These are phyloP conservation scores for Botryosphaeria dothidea DNA, from an alignment of 2,329 filamentous ascomycete species.

Conservation along the genomic window DNA sequence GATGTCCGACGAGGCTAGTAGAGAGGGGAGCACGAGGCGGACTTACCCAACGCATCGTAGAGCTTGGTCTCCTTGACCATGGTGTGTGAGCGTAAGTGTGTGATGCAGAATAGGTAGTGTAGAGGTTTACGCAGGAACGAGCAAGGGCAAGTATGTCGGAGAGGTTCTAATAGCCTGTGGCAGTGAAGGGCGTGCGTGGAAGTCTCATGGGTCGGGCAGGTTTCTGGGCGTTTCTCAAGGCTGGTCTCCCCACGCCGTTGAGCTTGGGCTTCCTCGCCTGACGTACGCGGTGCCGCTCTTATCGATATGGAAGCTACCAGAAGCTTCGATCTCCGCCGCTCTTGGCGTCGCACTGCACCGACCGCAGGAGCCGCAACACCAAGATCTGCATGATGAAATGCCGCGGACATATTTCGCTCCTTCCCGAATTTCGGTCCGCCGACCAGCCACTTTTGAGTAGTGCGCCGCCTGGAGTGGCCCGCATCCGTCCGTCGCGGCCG, in stretches of 20 bases:
- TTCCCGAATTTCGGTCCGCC: neutral
- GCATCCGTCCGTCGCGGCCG: neutral
- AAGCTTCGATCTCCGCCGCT: constrained; percentile 15
- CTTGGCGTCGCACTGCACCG: neutral
- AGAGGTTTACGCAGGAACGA: neutral
- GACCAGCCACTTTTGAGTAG: neutral
- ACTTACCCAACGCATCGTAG: constrained; percentile 74
- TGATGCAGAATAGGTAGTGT: neutral
- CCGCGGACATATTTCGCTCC: neutral
- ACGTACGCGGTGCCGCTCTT: constrained; percentile 9
- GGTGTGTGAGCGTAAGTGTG: neutral
- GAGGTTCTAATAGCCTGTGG: constrained; percentile 10
- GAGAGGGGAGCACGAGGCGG: neutral
- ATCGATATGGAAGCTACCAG: constrained; percentile 17
- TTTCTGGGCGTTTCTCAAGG: constrained; percentile 15
- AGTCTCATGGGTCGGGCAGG: constrained; percentile 6
- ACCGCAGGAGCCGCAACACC: constrained; percentile 10
- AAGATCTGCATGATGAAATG: constrained; percentile 5
- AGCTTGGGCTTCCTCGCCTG: constrained; percentile 7
- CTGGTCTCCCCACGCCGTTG: constrained; percentile 11
- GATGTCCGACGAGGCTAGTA: neutral
- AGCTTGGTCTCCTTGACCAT: constrained; percentile 97
- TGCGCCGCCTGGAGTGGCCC: neutral
- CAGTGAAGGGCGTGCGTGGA: neutral
- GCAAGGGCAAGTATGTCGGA: neutral